These are phyloP conservation scores for Domatiomyces globalis DNA, from an alignment of 2,329 filamentous ascomycete species.

Conservation along the genomic window DNA sequence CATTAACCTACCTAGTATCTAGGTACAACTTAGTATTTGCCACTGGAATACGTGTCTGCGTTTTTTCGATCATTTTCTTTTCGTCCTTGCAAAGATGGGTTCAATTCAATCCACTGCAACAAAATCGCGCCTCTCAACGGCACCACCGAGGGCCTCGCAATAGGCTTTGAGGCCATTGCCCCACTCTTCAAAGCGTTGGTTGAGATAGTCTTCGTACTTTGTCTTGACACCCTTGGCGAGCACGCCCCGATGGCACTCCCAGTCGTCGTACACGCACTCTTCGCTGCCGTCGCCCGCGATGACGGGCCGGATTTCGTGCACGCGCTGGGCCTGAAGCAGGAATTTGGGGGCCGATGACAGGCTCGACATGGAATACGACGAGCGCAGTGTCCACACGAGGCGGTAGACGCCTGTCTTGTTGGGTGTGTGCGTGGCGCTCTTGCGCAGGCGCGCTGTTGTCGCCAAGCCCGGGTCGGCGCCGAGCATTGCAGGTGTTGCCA, in stretches of 20 bases:
- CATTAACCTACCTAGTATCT: too few relatives aligned
- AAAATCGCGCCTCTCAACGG: constrained; percentile 23
- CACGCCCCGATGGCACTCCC: constrained; percentile 33
- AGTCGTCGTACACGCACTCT: constrained; percentile 24
- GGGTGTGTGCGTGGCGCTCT: constrained; percentile 1
- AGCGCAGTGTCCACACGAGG: constrained; percentile 24
- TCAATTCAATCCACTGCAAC: background rate
- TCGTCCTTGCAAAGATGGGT: too few relatives aligned
- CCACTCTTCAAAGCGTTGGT: constrained; percentile 29
- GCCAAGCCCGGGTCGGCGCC: too few relatives aligned
- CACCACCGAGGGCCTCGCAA: constrained; percentile 18
- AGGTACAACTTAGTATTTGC: too few relatives aligned
- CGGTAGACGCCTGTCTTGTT: constrained; percentile 14
- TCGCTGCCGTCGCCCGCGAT: constrained; percentile 23
- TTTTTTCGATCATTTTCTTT: too few relatives aligned
- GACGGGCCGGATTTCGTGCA: constrained; percentile 33
- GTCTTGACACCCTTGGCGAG: constrained; percentile 29
- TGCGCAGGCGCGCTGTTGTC: background rate
- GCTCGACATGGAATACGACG: constrained; percentile 16
- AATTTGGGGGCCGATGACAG: constrained; percentile 20
- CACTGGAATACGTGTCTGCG: too few relatives aligned
- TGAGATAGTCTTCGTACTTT: constrained; percentile 27
- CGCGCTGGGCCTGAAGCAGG: constrained; percentile 31
- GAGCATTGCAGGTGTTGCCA: background rate
- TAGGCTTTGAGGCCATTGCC: constrained; percentile 28